A percentile compares a stretch with the other conserved stretches of the same genome.
These are phyloP conservation scores for Alnus glutinosa DNA, from an alignment of 306 rosid genomes.

Conservation along the genomic window DNA sequence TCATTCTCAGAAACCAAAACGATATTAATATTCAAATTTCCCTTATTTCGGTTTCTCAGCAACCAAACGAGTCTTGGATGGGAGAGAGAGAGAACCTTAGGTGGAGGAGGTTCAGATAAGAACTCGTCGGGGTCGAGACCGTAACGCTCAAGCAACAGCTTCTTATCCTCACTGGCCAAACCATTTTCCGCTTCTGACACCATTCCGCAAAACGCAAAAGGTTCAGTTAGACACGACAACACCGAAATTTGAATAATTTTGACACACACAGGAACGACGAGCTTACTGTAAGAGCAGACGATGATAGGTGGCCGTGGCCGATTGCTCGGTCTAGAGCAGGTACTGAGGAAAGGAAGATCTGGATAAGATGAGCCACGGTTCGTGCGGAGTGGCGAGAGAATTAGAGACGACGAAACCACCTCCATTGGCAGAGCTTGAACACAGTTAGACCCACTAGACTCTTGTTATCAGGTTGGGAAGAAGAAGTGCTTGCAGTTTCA, in stretches of 20 bases:
- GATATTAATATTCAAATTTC: background rate
- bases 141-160: constrained; percentile 65
- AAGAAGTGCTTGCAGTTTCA: no score
- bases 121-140: constrained; percentile 79
- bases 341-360: constrained; percentile 28
- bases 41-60: background rate
- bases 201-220: constrained; percentile 2
- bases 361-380: constrained; percentile 29
- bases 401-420: constrained; percentile 36
- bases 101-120: constrained; percentile 61
- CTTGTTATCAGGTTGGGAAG: background rate
- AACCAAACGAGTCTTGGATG: constrained; percentile 5
- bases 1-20: background rate
- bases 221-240: constrained; percentile 4
- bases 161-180: constrained; percentile 55
- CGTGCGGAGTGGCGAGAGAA: constrained; percentile 40
- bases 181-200: constrained; percentile 52
- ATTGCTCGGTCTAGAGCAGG: constrained; percentile 37
- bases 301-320: constrained; percentile 32
- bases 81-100: constrained; percentile 43
- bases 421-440: constrained; percentile 34
- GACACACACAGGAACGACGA: background rate
- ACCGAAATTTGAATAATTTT: background rate
- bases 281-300: constrained; percentile 51
- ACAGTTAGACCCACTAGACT: background rate